Evolutionary conservation across 257 asterid species (phyloP), one percentile per base, ranked within the genome.

Genomic region (Nicotiana knightiana): DNA sequence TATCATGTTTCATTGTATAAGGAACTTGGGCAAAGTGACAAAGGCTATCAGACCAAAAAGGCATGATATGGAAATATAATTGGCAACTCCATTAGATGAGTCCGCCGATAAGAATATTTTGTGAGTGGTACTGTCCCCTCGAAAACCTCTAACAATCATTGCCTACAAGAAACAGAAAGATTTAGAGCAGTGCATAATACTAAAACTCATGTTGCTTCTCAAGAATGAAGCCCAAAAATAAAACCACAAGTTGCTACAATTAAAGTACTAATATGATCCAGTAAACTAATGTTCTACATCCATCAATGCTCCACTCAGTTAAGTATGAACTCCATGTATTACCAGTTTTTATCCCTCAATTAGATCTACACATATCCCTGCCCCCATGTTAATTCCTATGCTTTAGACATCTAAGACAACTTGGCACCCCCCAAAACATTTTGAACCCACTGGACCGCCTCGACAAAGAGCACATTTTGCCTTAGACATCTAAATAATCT

Each of bases 141-240:
- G 90, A 83, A 96, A 96, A 12, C 99, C 98, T 87, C 99, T 87
- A 35, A 94, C 93, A 55, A 96, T 94, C 99, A 96, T 94, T 7
- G 99, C 99, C 99, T 94, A 92, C 87, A 88, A 81, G 84, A 9
- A n/a, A 76, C 59, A 61, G 2, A 68, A 33, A 51, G 21, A 33
- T n/a, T 37, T 61, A 35, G 59, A 39, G 59, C 0, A 61, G 39
- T 18, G 24, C 63, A 48, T 24, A 24, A 46, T 46, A 2, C 39
- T 13, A 46, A 71, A 71, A 71, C 51, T 5, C 30, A 73, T 21
- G 24, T 21, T 21, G 24, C 24, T 51, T 26, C 62, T 28, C 21
- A 51, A 9, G 63, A 48, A 51, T 4, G 17, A 12, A 51, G 4
- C 57, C 28, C 59, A 73, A 51, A 71, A 71, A 24, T 11, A 46